Conservation (phyloP, 2,329 filamentous ascomycete genomes). For the Akanthomyces muscarius region DNA sequence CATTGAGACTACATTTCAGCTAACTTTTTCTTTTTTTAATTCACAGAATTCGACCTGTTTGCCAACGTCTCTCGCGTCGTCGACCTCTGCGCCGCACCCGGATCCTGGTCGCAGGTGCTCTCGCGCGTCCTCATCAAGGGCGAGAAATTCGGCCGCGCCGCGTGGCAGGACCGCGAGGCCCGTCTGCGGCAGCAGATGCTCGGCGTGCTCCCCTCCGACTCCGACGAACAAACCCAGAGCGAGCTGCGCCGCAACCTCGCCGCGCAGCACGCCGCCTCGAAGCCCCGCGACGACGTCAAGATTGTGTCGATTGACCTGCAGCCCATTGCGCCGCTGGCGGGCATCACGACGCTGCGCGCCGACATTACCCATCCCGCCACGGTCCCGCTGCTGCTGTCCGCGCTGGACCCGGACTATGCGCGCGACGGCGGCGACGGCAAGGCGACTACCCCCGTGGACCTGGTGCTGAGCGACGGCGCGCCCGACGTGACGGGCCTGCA, state of each 20-base stretch:
- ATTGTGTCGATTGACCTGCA: slow-evolving; percentile 96
- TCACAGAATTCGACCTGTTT: slow-evolving; percentile 86
- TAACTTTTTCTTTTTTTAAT: neutral
- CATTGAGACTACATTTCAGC: slow-evolving; percentile 17
- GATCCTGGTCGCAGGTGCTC: slow-evolving; percentile 95
- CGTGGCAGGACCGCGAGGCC: slow-evolving; percentile 82
- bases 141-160: slow-evolving; percentile 79
- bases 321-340: slow-evolving; percentile 88
- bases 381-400: slow-evolving; percentile 79
- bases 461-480: slow-evolving; percentile 92
- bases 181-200: slow-evolving; percentile 60
- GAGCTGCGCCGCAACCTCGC: slow-evolving; percentile 11
- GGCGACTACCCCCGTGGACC: slow-evolving; percentile 75
- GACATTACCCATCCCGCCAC: slow-evolving; percentile 98
- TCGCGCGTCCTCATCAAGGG: slow-evolving; percentile 91
- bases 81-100: slow-evolving; percentile 91
- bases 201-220: slow-evolving; percentile 40
- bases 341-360: slow-evolving; percentile 86
- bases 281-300: slow-evolving; percentile 68
- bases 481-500: slow-evolving; percentile 96
- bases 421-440: slow-evolving; percentile 33
- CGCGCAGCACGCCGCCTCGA: slow-evolving; percentile 28
- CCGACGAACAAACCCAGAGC: slow-evolving; percentile 20
- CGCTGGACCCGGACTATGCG: slow-evolving; percentile 71
- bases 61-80: slow-evolving; percentile 86